Evolutionary conservation across 495 filamentous ascomycete genomes (phyloP), one percentile per base, ranked within the genome.

Genomic region (Physcia stellaris): DNA sequence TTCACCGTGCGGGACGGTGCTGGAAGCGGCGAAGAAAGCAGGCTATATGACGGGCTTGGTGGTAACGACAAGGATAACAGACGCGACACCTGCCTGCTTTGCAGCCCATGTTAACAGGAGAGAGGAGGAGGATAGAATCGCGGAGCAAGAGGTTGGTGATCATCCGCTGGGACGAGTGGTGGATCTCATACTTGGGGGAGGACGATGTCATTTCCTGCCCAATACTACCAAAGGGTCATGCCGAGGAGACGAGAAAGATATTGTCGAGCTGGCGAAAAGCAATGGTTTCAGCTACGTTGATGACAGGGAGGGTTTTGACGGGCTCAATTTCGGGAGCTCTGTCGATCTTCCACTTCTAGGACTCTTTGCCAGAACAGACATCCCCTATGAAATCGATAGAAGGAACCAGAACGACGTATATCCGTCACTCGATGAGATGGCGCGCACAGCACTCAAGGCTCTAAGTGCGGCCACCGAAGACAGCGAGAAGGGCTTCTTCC

Each of bases 41-140:
- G 90, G 90, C 1, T 95, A 94, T 47, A 79, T 77, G 60, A 98
- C 90, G 1, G 90, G 92, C 6, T 55, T 98, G 51, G 90, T 96
- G 6, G 90, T 96, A 15, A 98, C 90, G 2, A 98, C 90, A 0
- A 71, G 90, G 28, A 77, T 96, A 47, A 96, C 90, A 3, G 90
- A 98, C 61, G 90, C 90, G 9, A 98, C 90, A n/a, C 90, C 90
- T 0, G 90, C 90, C 3, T 92, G 84, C 57, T 98, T 95, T 54
- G 86, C 86, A 1, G 73, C 84, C 15, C 92, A 96, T 56, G 90
- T 85, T 1, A 79, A 85, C 42, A 59, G 71, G 39, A 73, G 90
- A 24, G 54, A 60, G 36, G 83, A 92, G 51, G 82, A 90, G 53
- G 92, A 98, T 51, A 68, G 77, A 27, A 94, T 98, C 48, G 90